phyloP scores from a whole-genome alignment of 805 yeast species.

The Kluyveromyces aestuarii region DNA sequence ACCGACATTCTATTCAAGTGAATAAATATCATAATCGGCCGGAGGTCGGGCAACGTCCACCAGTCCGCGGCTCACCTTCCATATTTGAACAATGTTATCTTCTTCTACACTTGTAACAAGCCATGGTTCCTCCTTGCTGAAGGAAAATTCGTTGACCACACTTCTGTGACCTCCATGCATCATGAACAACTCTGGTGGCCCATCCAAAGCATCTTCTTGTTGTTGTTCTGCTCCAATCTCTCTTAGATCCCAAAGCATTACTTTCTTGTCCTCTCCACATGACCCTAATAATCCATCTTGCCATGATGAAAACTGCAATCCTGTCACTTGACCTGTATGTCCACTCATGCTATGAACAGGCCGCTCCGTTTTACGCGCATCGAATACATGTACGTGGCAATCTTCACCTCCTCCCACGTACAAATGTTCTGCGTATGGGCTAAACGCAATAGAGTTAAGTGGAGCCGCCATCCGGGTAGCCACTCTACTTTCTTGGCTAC shows the following conservation, averaged over 20 bases:
- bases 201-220: conserved; percentile 86
- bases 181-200: conserved; percentile 80
- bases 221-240: conserved; percentile 78
- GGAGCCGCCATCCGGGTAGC: conserved; percentile 20
- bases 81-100: conserved; percentile 37
- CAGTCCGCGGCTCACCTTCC: conserved; percentile 33
- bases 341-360: conserved; percentile 68
- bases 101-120: conserved; percentile 50
- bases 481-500: conserved; percentile 15
- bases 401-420: conserved; percentile 65
- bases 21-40: conserved; percentile 5
- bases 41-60: conserved; percentile 12
- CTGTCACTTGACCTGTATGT: conserved; percentile 64
- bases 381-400: conserved; percentile 57
- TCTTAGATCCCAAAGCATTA: conserved; percentile 71
- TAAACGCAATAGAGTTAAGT: conserved; percentile 58
- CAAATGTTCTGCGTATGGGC: conserved; percentile 49
- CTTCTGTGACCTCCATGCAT: conserved; percentile 91
- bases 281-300: conserved; percentile 71
- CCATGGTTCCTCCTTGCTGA: conserved; percentile 68
- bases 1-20: conserved; percentile 9
- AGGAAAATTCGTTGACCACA: conserved; percentile 60
- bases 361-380: conserved; percentile 42
- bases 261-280: conserved; percentile 67
- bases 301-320: conserved; percentile 70